Evolutionary conservation across 352 stramenopile genomes (phyloP).

Genomic region (Globisporangium lucens): DNA sequence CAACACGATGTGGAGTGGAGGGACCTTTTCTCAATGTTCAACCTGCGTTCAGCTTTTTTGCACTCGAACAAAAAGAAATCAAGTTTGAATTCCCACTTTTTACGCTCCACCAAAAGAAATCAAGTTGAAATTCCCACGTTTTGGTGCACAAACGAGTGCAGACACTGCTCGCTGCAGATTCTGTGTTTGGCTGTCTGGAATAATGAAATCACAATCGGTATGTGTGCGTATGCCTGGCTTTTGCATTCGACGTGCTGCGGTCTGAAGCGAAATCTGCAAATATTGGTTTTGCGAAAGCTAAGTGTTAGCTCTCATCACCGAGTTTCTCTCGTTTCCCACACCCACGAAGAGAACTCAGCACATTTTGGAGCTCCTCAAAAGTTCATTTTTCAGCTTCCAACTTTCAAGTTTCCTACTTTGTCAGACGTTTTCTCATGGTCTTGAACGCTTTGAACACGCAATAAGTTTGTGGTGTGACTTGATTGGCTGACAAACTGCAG

Average conservation of each 20-base stretch:
- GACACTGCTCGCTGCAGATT: background rate
- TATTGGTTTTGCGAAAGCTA: background rate
- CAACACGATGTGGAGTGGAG: background rate
- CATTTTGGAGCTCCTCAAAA: background rate
- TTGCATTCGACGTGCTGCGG: background rate
- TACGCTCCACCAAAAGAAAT: background rate
- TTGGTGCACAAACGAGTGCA: background rate
- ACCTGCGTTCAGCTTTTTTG: background rate
- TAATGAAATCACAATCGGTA: background rate
- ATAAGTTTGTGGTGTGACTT: background rate
- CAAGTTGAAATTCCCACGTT: background rate
- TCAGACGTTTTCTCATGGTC: background rate
- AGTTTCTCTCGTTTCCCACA: no score
- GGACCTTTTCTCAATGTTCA: background rate
- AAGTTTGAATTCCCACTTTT: background rate
- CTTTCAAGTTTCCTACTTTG: background rate
- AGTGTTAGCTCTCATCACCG: background rate
- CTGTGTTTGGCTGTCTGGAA: background rate
- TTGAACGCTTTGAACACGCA: background rate
- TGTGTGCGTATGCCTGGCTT: background rate
- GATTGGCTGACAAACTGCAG: background rate
- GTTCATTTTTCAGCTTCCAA: background rate
- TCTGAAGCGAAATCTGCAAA: background rate
- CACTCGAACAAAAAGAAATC: background rate
- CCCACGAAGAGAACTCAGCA: background rate